phyloP scores from a whole-genome alignment of 306 rosid species.

The Mucuna pruriens region DNA sequence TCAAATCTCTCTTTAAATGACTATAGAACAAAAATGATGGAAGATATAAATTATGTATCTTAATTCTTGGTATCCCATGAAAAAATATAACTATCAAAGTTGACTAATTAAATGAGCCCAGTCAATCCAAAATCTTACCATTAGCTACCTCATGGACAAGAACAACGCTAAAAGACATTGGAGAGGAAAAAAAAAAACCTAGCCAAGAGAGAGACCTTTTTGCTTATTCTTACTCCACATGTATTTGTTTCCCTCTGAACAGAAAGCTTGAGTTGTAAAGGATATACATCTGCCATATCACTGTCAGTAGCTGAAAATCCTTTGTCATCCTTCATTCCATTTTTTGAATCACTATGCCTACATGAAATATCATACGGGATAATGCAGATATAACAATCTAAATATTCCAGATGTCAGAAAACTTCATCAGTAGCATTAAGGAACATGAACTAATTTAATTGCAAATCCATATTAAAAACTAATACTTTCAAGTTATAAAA shows the following conservation, averaged over 20 bases:
- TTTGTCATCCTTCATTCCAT: slow-evolving; percentile 62
- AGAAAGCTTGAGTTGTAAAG: slow-evolving; percentile 89
- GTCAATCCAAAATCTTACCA: slow-evolving; percentile 24
- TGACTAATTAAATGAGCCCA: slow-evolving; percentile 16
- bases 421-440: slow-evolving; percentile 8
- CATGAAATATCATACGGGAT: slow-evolving; percentile 36
- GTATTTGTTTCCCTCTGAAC: slow-evolving; percentile 72
- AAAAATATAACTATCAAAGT: slow-evolving; percentile 14
- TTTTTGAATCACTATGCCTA: slow-evolving; percentile 90
- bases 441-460: slow-evolving; percentile 27
- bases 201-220: slow-evolving; percentile 66
- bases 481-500: slow-evolving; percentile 23
- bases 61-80: slow-evolving; percentile 22
- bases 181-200: neutral
- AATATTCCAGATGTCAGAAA: neutral
- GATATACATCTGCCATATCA: slow-evolving; percentile 90
- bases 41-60: slow-evolving; percentile 5
- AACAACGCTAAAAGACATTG: slow-evolving; percentile 1
- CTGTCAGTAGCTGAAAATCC: slow-evolving; percentile 76
- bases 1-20: neutral
- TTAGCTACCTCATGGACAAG: slow-evolving; percentile 33
- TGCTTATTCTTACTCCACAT: slow-evolving; percentile 86
- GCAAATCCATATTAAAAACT: slow-evolving; percentile 5
- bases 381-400: slow-evolving; percentile 38
- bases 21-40: slow-evolving; percentile 25